Percentiles rank a stretch among this genome's conserved stretches.
phyloP scores from a whole-genome alignment of 345 rosid species.

The Ceriops zippeliana region DNA sequence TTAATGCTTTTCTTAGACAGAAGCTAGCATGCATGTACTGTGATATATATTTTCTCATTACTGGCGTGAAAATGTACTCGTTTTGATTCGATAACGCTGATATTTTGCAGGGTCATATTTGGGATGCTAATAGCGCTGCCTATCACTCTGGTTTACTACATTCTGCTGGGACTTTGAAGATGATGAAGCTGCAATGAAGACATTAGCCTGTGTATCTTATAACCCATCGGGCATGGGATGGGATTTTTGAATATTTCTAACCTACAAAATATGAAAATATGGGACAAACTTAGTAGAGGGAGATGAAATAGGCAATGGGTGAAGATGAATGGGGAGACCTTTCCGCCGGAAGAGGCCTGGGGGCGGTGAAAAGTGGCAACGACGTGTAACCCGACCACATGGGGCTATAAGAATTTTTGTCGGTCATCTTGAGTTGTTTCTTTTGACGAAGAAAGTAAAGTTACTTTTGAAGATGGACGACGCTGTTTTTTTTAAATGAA shows the following conservation, averaged over 20 bases:
- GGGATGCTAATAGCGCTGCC: constrained; percentile 62
- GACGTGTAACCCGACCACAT: neutral
- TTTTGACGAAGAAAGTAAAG: neutral
- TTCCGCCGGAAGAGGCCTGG: no score
- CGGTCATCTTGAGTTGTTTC: constrained; percentile 13
- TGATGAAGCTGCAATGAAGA: neutral
- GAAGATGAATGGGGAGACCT: no score
- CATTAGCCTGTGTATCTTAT: neutral
- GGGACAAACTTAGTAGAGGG: no score
- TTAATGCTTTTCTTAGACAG: no score
- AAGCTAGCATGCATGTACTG: neutral
- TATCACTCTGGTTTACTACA: constrained; percentile 51
- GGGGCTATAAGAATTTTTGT: constrained; percentile 6
- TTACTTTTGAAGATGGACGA: neutral
- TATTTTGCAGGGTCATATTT: constrained; percentile 46
- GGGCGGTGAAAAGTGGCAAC: neutral
- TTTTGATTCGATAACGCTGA: neutral
- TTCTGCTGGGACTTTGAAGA: constrained; percentile 45
- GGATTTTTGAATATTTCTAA: constrained; percentile 26
- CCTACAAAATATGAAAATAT: constrained; percentile 1
- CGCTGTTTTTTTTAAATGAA: neutral
- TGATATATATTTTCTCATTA: neutral
- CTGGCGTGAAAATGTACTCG: neutral
- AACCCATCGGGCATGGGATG: constrained; percentile 8
- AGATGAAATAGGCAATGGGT: neutral